These are phyloP conservation scores for Trichoderma koningiopsis DNA, from an alignment of 2,329 filamentous ascomycete genomes.

Conservation along the genomic window DNA sequence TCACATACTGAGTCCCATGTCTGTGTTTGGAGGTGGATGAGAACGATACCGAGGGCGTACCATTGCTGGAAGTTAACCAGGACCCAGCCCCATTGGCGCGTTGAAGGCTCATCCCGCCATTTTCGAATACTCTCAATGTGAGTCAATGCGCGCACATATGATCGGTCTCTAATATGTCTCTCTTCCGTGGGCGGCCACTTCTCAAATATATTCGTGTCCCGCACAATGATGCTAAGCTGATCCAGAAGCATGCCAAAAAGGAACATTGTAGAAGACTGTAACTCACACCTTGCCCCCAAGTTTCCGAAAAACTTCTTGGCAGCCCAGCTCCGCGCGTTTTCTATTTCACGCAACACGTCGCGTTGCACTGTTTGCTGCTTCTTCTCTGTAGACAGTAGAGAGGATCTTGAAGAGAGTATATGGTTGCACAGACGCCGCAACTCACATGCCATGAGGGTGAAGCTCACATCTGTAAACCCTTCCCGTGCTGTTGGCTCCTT, in stretches of 20 bases:
- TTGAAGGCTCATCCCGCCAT: background rate
- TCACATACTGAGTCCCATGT: constrained; percentile 1
- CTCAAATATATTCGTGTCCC: background rate
- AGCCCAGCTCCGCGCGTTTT: background rate
- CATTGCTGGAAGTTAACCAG: constrained; percentile 2
- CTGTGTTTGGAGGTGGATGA: constrained; percentile 1
- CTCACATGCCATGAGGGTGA: constrained; percentile 3
- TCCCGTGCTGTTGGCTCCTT: background rate
- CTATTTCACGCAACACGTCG: background rate
- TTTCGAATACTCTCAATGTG: background rate
- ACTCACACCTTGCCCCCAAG: background rate
- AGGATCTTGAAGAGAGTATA: constrained; percentile 1
- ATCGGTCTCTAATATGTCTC: background rate
- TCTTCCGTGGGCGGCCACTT: background rate
- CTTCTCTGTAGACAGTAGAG: background rate
- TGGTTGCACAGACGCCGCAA: background rate
- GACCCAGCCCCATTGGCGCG: background rate
- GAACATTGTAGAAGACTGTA: background rate
- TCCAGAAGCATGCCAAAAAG: background rate
- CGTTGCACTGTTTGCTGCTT: background rate
- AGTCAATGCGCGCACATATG: background rate
- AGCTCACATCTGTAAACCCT: constrained; percentile 6
- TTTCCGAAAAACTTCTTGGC: background rate
- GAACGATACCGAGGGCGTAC: background rate
- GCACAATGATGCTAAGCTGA: constrained; percentile 1